Conservation (phyloP, 2,329 filamentous ascomycete species). For the Dactylonectria macrodidyma region DNA sequence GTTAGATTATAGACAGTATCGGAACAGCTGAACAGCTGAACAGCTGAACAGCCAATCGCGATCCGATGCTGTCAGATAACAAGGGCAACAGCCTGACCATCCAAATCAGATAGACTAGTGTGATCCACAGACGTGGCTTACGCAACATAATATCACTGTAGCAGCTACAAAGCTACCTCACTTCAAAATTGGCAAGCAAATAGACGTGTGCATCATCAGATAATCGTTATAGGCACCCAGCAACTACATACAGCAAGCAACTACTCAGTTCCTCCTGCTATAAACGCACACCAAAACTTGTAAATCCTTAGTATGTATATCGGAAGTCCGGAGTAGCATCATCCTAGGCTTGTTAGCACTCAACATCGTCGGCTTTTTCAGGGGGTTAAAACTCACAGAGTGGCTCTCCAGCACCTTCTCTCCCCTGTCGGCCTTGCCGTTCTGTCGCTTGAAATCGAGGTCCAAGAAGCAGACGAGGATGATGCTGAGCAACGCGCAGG, state of each 20-base stretch:
- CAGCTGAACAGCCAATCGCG: neutral
- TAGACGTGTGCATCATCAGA: neutral
- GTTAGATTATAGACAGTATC: neutral
- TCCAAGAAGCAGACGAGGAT: constrained; percentile 60
- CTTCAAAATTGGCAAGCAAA: neutral
- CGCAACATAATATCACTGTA: neutral
- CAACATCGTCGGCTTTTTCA: constrained; percentile 3
- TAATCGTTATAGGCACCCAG: neutral
- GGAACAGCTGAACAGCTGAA: neutral
- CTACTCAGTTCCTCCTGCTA: neutral
- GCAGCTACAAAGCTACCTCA: neutral
- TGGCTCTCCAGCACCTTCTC: constrained; percentile 66
- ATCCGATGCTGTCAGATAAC: neutral
- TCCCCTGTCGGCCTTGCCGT: constrained; percentile 67
- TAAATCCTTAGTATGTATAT: constrained; percentile 52
- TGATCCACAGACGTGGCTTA: neutral
- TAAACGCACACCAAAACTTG: neutral
- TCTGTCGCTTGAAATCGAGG: constrained; percentile 59
- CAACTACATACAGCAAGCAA: constrained; percentile 23
- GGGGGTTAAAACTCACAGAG: constrained; percentile 57
- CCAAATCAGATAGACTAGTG: neutral
- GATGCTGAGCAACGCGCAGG: constrained; percentile 62
- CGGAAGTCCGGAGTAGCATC: constrained; percentile 50
- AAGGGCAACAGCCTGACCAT: neutral
- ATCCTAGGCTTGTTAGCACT: constrained; percentile 43